phyloP scores from a whole-genome alignment of 78 protist genomes.

The Dictyostelium discoideum region DNA sequence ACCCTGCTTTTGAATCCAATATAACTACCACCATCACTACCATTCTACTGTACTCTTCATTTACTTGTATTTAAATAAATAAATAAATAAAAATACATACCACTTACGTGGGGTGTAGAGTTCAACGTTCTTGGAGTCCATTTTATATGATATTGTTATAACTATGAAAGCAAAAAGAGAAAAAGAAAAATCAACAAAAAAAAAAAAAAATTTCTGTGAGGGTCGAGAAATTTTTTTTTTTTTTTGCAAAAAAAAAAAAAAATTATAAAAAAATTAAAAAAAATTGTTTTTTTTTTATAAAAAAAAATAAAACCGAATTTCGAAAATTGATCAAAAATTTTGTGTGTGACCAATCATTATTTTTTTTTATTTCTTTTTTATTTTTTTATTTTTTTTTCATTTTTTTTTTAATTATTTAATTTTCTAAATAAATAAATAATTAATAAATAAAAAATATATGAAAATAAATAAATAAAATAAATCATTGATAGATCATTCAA shows the following conservation, averaged over 20 bases:
- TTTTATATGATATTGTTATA: conserved; percentile 6
- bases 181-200: conserved; percentile 5
- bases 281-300: background rate
- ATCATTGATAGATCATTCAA: background rate
- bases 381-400: no score
- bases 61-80: no score
- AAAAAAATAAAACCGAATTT: background rate
- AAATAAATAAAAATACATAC: conserved; percentile 55
- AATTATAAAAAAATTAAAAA: background rate
- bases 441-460: background rate
- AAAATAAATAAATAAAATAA: background rate
- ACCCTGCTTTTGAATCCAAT: background rate
- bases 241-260: background rate
- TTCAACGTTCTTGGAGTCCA: conserved; percentile 91
- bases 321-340: background rate
- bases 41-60: background rate
- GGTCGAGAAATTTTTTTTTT: background rate
- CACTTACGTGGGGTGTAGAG: conserved; percentile 95
- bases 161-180: conserved; percentile 1
- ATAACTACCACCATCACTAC: background rate
- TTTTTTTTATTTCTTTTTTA: no score
- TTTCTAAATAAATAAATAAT: background rate
- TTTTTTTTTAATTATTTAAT: no score
- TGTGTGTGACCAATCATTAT: background rate
- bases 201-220: background rate